Evolutionary conservation across 2,329 filamentous ascomycete genomes (phyloP).

Genomic region (Didymella lethalis): DNA sequence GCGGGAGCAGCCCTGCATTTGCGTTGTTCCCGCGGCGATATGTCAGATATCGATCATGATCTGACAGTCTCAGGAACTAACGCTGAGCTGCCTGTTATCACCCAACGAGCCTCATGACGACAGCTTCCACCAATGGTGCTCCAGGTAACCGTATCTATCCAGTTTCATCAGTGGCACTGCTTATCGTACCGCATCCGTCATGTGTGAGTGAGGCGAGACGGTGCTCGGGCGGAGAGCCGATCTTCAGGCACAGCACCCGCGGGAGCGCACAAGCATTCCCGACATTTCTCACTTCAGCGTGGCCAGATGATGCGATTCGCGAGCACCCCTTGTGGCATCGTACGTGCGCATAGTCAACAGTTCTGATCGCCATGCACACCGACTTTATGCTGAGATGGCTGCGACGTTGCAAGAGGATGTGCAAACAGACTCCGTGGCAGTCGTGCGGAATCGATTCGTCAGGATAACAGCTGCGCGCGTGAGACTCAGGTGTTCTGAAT

Average conservation of each 20-base stretch:
- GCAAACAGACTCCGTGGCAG: not conserved
- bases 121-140: conserved; percentile 3
- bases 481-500: conserved; percentile 20
- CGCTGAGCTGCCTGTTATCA: conserved; percentile 12
- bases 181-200: conserved; percentile 12
- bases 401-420: not conserved
- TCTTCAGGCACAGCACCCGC: conserved; percentile 21
- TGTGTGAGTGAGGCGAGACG: conserved; percentile 15
- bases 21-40: conserved; percentile 7
- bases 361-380: conserved; percentile 21
- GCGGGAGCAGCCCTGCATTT: conserved; percentile 9
- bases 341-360: conserved; percentile 22
- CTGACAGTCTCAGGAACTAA: not conserved
- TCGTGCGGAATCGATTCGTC: not conserved
- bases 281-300: conserved; percentile 10
- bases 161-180: conserved; percentile 2
- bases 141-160: not conserved
- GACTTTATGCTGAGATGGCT: conserved; percentile 13
- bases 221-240: conserved; percentile 25
- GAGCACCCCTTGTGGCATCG: conserved; percentile 17
- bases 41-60: conserved; percentile 8
- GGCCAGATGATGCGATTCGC: conserved; percentile 19
- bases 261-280: conserved; percentile 25
- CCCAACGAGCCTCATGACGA: conserved; percentile 16
- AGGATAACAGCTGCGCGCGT: conserved; percentile 12